These are phyloP conservation scores for Monosporascus cannonballus DNA, from an alignment of 2,329 filamentous ascomycete species.

Conservation along the genomic window DNA sequence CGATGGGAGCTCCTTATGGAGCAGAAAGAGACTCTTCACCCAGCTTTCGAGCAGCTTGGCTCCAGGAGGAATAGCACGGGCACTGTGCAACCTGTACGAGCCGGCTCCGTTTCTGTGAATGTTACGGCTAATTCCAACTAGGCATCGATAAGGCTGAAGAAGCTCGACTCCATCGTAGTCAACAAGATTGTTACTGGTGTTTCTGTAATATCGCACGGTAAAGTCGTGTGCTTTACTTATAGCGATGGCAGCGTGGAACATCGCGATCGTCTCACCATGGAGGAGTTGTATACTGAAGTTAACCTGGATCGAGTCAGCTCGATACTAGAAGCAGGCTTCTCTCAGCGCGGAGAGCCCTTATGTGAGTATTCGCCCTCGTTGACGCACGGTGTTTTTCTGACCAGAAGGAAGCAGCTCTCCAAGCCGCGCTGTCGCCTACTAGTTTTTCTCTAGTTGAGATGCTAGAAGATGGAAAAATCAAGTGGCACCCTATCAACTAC, in stretches of 20 bases:
- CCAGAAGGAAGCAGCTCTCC: constrained; percentile 37
- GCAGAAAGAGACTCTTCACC: constrained; percentile 59
- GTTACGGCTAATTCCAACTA: constrained; percentile 11
- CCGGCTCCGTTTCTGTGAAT: background rate
- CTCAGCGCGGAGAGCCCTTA: constrained; percentile 58
- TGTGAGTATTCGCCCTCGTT: constrained; percentile 40
- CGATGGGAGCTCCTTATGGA: constrained; percentile 75
- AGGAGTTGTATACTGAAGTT: constrained; percentile 57
- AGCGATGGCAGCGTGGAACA: constrained; percentile 79
- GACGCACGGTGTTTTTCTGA: background rate
- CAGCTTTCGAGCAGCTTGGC: constrained; percentile 71
- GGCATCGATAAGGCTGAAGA: constrained; percentile 41
- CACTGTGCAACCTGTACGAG: constrained; percentile 15
- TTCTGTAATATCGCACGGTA: constrained; percentile 63
- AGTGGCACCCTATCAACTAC: constrained; percentile 52
- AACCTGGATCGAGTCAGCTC: constrained; percentile 62
- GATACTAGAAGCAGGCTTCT: constrained; percentile 72
- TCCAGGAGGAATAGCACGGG: constrained; percentile 50
- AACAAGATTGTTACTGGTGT: constrained; percentile 67
- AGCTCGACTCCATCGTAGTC: constrained; percentile 60
- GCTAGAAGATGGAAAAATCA: constrained; percentile 51
- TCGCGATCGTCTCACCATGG: constrained; percentile 69
- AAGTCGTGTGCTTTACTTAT: constrained; percentile 64
- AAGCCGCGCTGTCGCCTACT: constrained; percentile 56
- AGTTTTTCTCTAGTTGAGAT: constrained; percentile 53